Percentiles rank a stretch among this genome's conserved stretches.
phyloP scores from a whole-genome alignment of 129 eudicot genomes.

The Silybum marianum region DNA sequence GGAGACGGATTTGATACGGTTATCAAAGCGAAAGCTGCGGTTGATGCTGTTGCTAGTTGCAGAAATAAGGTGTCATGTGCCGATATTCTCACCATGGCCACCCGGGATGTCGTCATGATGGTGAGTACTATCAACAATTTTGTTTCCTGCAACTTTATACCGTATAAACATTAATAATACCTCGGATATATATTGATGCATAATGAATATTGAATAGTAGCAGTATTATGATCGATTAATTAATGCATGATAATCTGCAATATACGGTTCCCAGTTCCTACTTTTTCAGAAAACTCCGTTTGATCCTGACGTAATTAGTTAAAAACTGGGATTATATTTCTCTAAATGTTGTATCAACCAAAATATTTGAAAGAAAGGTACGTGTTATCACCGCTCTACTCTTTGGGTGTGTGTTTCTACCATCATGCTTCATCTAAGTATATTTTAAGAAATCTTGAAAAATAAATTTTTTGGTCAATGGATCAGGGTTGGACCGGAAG shows the following conservation, averaged over 20 bases:
- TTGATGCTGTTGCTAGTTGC: conserved; percentile 64
- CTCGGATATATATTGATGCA: not conserved
- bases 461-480: no score
- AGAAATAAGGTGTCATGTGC: conserved; percentile 84
- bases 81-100: conserved; percentile 88
- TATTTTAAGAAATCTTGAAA: not conserved
- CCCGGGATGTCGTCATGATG: conserved; percentile 70
- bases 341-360: not conserved
- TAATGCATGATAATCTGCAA: no score
- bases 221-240: not conserved
- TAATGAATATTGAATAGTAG: not conserved
- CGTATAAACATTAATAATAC: not conserved
- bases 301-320: not conserved
- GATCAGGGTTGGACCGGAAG: not conserved
- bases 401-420: no score
- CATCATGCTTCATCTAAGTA: no score
- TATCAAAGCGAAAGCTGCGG: conserved; percentile 77
- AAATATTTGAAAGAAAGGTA: not conserved
- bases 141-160: not conserved
- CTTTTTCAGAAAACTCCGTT: no score
- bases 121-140: conserved; percentile 33
- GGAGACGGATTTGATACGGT: conserved; percentile 90
- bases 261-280: no score
- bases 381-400: not conserved
- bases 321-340: not conserved